Conservation (phyloP, 495 filamentous ascomycete species). For the Hypomontagnella submonticulosa region DNA sequence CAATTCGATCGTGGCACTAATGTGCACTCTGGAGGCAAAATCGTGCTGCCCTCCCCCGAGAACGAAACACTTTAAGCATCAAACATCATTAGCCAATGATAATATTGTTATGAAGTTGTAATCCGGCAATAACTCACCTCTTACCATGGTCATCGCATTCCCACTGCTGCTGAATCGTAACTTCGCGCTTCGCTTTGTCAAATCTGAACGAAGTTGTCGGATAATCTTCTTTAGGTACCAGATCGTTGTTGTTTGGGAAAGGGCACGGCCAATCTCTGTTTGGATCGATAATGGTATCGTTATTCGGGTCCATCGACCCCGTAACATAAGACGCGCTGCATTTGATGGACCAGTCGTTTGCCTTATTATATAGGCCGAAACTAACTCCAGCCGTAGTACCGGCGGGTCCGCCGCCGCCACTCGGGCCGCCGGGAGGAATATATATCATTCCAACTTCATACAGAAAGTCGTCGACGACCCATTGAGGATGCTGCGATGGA, state of each 20-base stretch:
- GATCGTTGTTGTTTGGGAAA: background rate
- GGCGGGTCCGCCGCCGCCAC: background rate
- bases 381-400: slow-evolving; percentile 9
- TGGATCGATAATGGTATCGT: slow-evolving; percentile 19
- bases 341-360: slow-evolving; percentile 13
- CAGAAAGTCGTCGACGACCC: slow-evolving; percentile 7
- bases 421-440: slow-evolving; percentile 3
- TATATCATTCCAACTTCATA: background rate
- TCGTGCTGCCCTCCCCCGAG: background rate
- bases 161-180: slow-evolving; percentile 10
- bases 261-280: slow-evolving; percentile 11
- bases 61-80: slow-evolving; percentile 1
- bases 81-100: background rate
- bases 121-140: background rate
- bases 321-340: background rate
- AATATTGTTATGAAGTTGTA: background rate
- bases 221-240: slow-evolving; percentile 11
- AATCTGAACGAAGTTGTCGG: slow-evolving; percentile 20
- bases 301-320: background rate
- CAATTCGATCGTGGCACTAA: slow-evolving; percentile 1
- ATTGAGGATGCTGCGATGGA: slow-evolving; percentile 9
- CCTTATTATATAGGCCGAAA: slow-evolving; percentile 16
- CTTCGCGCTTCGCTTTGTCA: slow-evolving; percentile 3
- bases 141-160: slow-evolving; percentile 5
- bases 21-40: slow-evolving; percentile 6